These are phyloP conservation scores for Pseudogymnoascus sp. DNA, from an alignment of 2,329 filamentous ascomycete genomes.

Conservation along the genomic window DNA sequence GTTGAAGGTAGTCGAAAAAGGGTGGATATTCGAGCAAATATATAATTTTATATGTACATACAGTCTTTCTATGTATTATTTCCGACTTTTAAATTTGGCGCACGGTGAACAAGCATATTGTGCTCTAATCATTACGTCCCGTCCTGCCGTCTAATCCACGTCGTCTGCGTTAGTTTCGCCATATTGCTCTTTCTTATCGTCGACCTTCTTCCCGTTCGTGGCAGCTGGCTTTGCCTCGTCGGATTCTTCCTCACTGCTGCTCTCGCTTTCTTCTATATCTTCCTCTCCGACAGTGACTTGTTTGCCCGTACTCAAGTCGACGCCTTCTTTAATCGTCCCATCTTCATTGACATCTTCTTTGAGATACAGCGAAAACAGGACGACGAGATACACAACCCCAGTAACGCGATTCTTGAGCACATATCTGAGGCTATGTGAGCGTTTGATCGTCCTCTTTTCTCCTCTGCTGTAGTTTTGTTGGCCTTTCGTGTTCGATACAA, in stretches of 20 bases:
- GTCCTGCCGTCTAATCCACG: slow-evolving; percentile 21
- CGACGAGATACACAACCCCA: slow-evolving; percentile 66
- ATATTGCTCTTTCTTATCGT: slow-evolving; percentile 14
- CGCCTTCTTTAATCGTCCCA: slow-evolving; percentile 40
- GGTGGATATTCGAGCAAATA: not conserved
- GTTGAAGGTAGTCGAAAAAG: not conserved
- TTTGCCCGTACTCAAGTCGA: slow-evolving; percentile 22
- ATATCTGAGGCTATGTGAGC: slow-evolving; percentile 82
- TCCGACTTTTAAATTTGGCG: not conserved
- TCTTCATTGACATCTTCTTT: slow-evolving; percentile 56
- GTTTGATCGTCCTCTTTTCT: slow-evolving; percentile 35
- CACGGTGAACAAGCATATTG: not conserved
- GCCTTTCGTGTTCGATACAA: slow-evolving; percentile 8
- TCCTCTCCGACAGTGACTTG: slow-evolving; percentile 15
- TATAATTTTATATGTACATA: slow-evolving; percentile 8
- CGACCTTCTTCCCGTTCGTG: slow-evolving; percentile 13
- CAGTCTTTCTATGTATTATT: not conserved
- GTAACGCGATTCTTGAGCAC: slow-evolving; percentile 75
- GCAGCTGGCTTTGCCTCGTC: slow-evolving; percentile 14
- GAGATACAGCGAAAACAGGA: slow-evolving; percentile 69
- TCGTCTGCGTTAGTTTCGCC: slow-evolving; percentile 23
- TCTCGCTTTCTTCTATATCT: slow-evolving; percentile 12
- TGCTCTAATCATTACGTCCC: not conserved
- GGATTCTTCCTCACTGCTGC: slow-evolving; percentile 15
- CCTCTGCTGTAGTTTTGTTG: slow-evolving; percentile 20